These are phyloP conservation scores for Pulveroboletus sp. DNA, from an alignment of 768 basidiomycete genomes.

Conservation along the genomic window DNA sequence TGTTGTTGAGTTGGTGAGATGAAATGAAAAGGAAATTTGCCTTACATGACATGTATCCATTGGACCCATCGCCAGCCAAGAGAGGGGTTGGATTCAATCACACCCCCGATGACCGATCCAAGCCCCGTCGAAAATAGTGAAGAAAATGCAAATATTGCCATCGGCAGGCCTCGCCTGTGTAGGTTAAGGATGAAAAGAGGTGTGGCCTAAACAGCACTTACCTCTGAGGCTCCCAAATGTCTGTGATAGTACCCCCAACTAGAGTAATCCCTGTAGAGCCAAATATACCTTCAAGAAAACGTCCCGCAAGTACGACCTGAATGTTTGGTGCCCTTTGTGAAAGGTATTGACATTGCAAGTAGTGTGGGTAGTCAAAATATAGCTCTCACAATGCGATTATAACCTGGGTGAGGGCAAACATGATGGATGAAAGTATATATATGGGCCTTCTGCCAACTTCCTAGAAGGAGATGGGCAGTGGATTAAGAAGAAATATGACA, in stretches of 20 bases:
- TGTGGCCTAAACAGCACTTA: constrained; percentile 26
- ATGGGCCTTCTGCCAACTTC: constrained; percentile 64
- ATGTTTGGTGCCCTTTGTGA: constrained; percentile 38
- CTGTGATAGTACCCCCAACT: constrained; percentile 65
- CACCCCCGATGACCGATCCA: constrained; percentile 59
- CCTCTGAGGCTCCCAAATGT: constrained; percentile 62
- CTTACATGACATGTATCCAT: constrained; percentile 67
- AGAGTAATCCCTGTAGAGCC: constrained; percentile 62
- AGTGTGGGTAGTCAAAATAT: not conserved
- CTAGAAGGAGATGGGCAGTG: constrained; percentile 21
- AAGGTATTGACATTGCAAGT: not conserved
- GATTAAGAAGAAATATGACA: not conserved
- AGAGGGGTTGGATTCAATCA: constrained; percentile 49
- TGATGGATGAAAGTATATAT: constrained; percentile 47
- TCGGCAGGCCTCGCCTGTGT: constrained; percentile 65
- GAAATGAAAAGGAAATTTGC: not conserved
- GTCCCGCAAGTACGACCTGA: constrained; percentile 51
- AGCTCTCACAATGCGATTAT: constrained; percentile 30
- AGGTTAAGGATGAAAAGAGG: not conserved
- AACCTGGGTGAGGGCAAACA: constrained; percentile 50
- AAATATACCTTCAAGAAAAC: constrained; percentile 58
- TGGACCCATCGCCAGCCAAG: constrained; percentile 80
- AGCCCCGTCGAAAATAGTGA: constrained; percentile 57
- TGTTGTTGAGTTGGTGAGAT: not conserved
- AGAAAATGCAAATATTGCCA: constrained; percentile 61